A percentile compares a stretch with the other conserved stretches of the same genome.
Evolutionary conservation across 75 land plant genomes (phyloP).

Genomic region (Cryptomeria japonica): DNA sequence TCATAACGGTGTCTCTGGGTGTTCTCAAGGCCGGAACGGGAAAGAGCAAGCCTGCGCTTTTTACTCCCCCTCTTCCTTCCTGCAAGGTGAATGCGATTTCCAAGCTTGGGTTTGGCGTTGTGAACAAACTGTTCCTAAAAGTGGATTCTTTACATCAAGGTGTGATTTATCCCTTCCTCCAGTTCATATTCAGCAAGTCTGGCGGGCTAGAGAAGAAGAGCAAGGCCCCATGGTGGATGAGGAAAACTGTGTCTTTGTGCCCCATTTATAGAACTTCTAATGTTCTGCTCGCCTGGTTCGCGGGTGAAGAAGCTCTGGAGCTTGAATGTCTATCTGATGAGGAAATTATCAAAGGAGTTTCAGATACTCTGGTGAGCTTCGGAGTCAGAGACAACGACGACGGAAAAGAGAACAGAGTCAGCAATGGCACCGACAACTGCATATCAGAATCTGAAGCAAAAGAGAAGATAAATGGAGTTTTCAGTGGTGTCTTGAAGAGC

Average conservation of each 20-base stretch:
- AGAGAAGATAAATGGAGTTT: background rate
- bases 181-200: conserved; percentile 35
- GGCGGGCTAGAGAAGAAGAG: conserved; percentile 16
- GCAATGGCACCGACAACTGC: background rate
- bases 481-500: conserved; percentile 39
- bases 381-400: conserved; percentile 5
- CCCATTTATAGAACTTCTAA: conserved; percentile 64
- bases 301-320: conserved; percentile 71
- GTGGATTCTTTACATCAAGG: conserved; percentile 10
- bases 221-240: conserved; percentile 72
- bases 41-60: conserved; percentile 29
- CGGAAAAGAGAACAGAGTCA: background rate
- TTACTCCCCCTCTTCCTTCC: conserved; percentile 63
- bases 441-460: conserved; percentile 8
- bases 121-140: conserved; percentile 72
- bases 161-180: conserved; percentile 47
- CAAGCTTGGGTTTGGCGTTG: conserved; percentile 79
- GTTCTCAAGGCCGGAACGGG: conserved; percentile 69
- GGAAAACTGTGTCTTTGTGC: conserved; percentile 57
- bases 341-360: conserved; percentile 66
- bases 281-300: conserved; percentile 69
- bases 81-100: conserved; percentile 66
- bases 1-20: conserved; percentile 82
- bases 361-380: conserved; percentile 49
- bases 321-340: conserved; percentile 62